Base-by-base conservation (phyloP, 768 basidiomycete species). In the Rhodosporidiobolus odoratus region DNA sequence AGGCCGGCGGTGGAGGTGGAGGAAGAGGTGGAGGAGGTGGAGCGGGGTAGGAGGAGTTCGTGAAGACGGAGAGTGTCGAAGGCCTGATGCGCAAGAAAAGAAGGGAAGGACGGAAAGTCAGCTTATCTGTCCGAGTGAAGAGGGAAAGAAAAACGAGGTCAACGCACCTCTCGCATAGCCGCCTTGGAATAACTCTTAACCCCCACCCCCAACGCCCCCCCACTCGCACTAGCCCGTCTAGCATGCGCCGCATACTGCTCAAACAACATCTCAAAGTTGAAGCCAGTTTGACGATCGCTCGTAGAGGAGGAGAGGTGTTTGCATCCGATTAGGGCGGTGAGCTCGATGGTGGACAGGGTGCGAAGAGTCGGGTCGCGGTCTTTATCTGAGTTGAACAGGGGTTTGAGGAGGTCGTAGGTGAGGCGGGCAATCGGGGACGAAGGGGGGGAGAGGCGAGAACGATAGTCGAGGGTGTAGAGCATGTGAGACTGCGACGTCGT, bases 201-300 rank as follows among this genome's bases (percentile, higher is more conserved):
- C n/a, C 54, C 34, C 27, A 58, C 47, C 3, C 45, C 53, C 37
- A 58, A 34, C 21, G 59, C 54, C 9, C 54, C 69, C 9, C 59
- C 61, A 27, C 25, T 68, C 25, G 68, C 59, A 52, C 64, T 58
- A 47, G 53, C 56, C 35, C 75, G 53, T 37, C 65, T 63, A 34
- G 58, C 41, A 62, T 76, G 75, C 38, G 69, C 27, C 8, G 57
- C 9, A 73, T 83, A 83, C 59, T 79, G 77, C 61, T 91, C 89
- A 71, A 89, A 84, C 13, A 95, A 84, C 87, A 94, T 92, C 76
- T 94, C 91, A 77, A 98, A 95, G 38, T 90, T 97, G 80, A 96
- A 87, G 21, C 81, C 81, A 27, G 88, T 83, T 68, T 92, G 88
- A 0, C 93, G 93, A 10, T 86, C 85, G 16, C 87, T 87, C 25